Evolutionary conservation across 1,284 basidiomycete genomes (phyloP).

Genomic region (Neotropicomus parvogracilis): DNA sequence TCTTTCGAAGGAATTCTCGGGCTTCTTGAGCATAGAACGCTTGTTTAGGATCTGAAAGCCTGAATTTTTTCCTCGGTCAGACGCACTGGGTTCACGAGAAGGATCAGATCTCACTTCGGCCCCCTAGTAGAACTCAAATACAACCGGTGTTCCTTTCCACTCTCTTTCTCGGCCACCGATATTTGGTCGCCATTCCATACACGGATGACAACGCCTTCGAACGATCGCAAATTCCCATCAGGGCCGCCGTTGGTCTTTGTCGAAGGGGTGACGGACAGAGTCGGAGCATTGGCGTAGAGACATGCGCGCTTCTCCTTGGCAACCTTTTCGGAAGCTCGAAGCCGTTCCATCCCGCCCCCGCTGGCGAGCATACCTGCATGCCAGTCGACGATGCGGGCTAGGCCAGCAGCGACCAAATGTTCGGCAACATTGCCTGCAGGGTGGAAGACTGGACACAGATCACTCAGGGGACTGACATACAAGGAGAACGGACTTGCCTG

Average conservation of each 20-base stretch:
- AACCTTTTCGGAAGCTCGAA: conserved; percentile 79
- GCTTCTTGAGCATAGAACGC: conserved; percentile 90
- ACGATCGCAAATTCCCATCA: conserved; percentile 39
- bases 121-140: conserved; percentile 89
- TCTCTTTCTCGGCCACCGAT: conserved; percentile 73
- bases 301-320: conserved; percentile 82
- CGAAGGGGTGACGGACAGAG: conserved; percentile 34
- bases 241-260: conserved; percentile 43
- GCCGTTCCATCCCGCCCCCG: conserved; percentile 77
- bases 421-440: conserved; percentile 95
- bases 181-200: conserved; percentile 94
- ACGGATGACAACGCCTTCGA: conserved; percentile 83
- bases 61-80: conserved; percentile 14
- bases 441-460: conserved; percentile 60
- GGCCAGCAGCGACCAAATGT: conserved; percentile 77
- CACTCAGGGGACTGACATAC: conserved; percentile 1
- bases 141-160: conserved; percentile 75
- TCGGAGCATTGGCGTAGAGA: conserved; percentile 66
- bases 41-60: conserved; percentile 83
- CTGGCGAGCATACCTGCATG: conserved; percentile 91
- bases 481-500: conserved; percentile 45
- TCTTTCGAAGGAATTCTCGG: conserved; percentile 86
- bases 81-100: background rate
- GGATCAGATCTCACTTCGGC: conserved; percentile 57
- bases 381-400: conserved; percentile 95